Conservation (phyloP, 139 green algal species). For the Auxenochlorella pyrenoidosa region DNA sequence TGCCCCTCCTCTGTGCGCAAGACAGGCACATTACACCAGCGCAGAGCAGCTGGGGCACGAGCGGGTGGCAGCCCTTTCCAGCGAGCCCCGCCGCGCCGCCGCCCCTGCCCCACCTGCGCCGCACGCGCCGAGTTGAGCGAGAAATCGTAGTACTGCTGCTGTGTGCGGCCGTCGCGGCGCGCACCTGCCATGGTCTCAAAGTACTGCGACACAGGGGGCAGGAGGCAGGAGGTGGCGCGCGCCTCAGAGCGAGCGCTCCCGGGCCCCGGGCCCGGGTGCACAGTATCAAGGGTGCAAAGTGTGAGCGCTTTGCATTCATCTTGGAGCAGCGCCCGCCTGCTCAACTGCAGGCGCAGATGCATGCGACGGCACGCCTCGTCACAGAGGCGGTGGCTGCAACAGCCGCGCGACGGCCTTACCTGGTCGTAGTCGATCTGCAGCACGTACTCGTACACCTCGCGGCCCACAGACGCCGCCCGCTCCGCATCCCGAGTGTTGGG, state of each 20-base stretch:
- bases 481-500: not conserved
- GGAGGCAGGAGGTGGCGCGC: not conserved
- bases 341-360: no score
- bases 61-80: not conserved
- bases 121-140: conserved; percentile 27
- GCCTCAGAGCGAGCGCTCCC: no score
- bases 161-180: conserved; percentile 26
- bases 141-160: conserved; percentile 58
- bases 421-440: conserved; percentile 41
- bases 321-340: not conserved
- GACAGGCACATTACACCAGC: no score
- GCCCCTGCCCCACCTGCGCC: not conserved
- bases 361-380: no score
- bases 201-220: conserved; percentile 23
- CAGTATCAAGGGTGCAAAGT: no score
- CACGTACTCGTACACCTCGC: conserved; percentile 51
- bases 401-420: not conserved
- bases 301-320: not conserved
- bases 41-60: no score
- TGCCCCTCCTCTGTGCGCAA: no score
- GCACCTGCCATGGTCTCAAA: conserved; percentile 48
- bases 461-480: conserved; percentile 23
- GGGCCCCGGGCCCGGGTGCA: no score
- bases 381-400: no score
- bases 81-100: not conserved